Base-by-base conservation (phyloP, 129 eudicot genomes). In the Flaveria linearis region DNA sequence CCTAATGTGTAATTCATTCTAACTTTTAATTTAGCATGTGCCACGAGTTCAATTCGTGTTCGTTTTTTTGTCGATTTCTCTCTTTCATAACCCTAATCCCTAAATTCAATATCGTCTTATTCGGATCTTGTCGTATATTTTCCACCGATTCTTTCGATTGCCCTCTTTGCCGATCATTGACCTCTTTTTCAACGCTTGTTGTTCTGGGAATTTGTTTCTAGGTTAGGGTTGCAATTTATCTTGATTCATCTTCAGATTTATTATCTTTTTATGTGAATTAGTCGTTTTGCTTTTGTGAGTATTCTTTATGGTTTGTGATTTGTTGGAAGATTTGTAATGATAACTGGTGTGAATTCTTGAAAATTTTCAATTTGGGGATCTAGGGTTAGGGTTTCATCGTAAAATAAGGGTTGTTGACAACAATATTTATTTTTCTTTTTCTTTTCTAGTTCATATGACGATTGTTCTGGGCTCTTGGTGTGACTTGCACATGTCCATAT, bases 161-260 rank as follows among this genome's bases (percentile, higher is more conserved):
- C 14, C 25, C 33, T 52, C 25, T 5, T 84, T 7, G 2, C 10
- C 88, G 75, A 47, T 82, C 79, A 61, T 87, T 51, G 78, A 80
- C 82, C 52, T 79, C 71, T 72, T 57, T 69, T 67, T 79, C 47
- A 52, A 9, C 18, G n/a, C 45, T 61, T 82, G 69, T 73, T 43
- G 79, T 87, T 68, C 66, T 10, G 62, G 56, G 20, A 45, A 50
- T 76, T 23, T 57, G 18, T 47, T 66, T 84, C 76, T 72, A 61
- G 80, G 33, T 82, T 79, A 82, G 86, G 83, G 85, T 84, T 79
- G 63, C 74, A 18, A 7, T 2, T 56, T 70, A 65, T 76, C 51
- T 4, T 28, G 57, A 47, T 53, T 26, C 15, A 13, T 73, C 1
- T 4, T 60, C 76, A 81, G 73, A 82, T 82, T 80, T 47, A 0